Conservation (phyloP, 2,329 filamentous ascomycete species). For the Calonectria pseudoturangicola region DNA sequence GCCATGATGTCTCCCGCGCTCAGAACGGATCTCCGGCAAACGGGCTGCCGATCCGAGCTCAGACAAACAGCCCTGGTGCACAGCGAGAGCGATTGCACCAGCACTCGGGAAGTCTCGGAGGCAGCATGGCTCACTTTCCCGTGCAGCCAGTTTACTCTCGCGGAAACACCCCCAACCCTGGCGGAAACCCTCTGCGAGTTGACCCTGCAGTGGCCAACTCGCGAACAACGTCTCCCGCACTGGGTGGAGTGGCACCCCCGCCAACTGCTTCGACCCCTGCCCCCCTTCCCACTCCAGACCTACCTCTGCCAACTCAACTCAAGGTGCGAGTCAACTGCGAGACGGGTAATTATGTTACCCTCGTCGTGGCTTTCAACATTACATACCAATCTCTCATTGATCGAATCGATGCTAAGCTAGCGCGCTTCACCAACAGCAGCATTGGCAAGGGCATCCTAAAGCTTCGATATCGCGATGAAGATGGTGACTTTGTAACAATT, state of each 20-base stretch:
- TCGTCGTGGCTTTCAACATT: slow-evolving; percentile 98
- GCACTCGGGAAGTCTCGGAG: slow-evolving; percentile 68
- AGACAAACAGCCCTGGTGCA: slow-evolving; percentile 81
- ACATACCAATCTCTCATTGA: slow-evolving; percentile 95
- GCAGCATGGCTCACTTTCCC: slow-evolving; percentile 74
- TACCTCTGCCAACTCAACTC: slow-evolving; percentile 81
- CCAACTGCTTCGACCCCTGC: slow-evolving; percentile 52
- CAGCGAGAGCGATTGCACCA: slow-evolving; percentile 77
- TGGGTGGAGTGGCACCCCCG: slow-evolving; percentile 58
- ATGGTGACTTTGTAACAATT: slow-evolving; percentile 94
- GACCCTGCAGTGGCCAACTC: slow-evolving; percentile 62
- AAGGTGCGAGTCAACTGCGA: slow-evolving; percentile 98
- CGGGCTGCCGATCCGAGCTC: slow-evolving; percentile 79
- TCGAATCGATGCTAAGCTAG: slow-evolving; percentile 95
- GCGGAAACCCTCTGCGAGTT: slow-evolving; percentile 61
- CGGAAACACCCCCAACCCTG: slow-evolving; percentile 65
- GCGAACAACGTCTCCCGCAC: slow-evolving; percentile 68
- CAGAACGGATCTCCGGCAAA: slow-evolving; percentile 87
- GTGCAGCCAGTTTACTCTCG: slow-evolving; percentile 72
- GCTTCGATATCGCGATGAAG: slow-evolving; percentile 92
- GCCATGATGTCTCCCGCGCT: slow-evolving; percentile 84
- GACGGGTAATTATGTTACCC: slow-evolving; percentile 88
- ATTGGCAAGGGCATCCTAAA: slow-evolving; percentile 89
- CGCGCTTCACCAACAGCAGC: slow-evolving; percentile 87
- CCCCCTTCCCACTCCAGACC: slow-evolving; percentile 64